These are phyloP conservation scores for Pontederia paniculata DNA, from an alignment of 176 grass and related monocot genomes.

Conservation along the genomic window DNA sequence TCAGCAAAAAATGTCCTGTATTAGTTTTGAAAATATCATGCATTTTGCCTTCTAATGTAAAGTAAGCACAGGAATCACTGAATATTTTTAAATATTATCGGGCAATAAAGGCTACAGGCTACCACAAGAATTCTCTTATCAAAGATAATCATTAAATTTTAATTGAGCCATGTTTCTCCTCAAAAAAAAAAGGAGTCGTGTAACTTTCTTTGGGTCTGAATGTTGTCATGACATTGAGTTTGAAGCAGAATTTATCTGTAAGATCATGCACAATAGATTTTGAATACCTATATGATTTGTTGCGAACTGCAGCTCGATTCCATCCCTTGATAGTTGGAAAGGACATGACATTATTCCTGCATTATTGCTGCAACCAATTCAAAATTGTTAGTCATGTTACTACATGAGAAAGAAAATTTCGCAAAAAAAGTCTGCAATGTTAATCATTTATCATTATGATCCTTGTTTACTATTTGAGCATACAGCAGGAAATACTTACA, in stretches of 20 bases:
- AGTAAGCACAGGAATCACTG: not conserved
- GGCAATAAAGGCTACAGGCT: not conserved
- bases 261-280: too few species aligned
- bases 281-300: constrained; percentile 28
- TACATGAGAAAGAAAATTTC: not conserved
- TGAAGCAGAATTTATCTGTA: too few species aligned
- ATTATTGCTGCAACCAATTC: constrained; percentile 13
- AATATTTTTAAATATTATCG: not conserved
- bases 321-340: constrained; percentile 20
- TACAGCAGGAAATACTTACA: constrained; percentile 28
- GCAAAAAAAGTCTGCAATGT: not conserved
- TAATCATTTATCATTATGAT: too few species aligned
- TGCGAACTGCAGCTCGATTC: constrained; percentile 25
- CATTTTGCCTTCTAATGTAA: not conserved
- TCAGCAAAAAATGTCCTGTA: constrained; percentile 18
- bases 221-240: too few species aligned
- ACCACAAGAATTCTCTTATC: not conserved
- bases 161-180: too few species aligned
- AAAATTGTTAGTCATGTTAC: not conserved
- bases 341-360: constrained; percentile 22
- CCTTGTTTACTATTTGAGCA: too few species aligned
- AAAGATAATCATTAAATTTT: too few species aligned
- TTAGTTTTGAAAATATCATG: not conserved
- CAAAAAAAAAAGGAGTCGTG: too few species aligned
- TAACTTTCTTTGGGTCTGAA: too few species aligned